These are phyloP conservation scores for Acorus gramineus DNA, from an alignment of 106 monocot species.

Conservation along the genomic window DNA sequence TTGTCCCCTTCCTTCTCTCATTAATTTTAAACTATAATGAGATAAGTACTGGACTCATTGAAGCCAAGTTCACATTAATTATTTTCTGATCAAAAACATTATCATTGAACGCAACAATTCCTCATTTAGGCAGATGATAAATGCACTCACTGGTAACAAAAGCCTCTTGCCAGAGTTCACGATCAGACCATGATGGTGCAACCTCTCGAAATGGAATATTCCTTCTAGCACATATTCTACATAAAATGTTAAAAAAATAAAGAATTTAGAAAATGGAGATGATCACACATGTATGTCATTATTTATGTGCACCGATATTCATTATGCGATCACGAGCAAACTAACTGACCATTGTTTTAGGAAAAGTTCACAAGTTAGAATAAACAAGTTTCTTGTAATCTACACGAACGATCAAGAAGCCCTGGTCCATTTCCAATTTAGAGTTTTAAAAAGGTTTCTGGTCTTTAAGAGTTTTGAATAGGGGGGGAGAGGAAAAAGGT, in stretches of 20 bases:
- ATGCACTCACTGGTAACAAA: conserved; percentile 74
- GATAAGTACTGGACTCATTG: no score
- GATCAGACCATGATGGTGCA: conserved; percentile 81
- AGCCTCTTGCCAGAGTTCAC: conserved; percentile 71
- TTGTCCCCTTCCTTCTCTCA: no score
- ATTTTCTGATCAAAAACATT: no score
- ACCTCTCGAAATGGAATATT: conserved; percentile 56
- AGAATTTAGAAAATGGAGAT: neutral
- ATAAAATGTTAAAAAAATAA: neutral
- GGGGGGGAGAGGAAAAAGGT: no score
- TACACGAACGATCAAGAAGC: neutral
- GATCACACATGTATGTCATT: neutral
- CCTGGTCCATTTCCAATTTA: neutral
- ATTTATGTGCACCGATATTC: neutral
- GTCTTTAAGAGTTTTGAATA: no score
- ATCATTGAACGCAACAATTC: no score
- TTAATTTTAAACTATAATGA: no score
- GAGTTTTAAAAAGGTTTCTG: no score
- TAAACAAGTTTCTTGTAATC: neutral
- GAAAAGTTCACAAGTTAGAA: neutral
- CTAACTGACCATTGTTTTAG: neutral
- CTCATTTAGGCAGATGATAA: no score
- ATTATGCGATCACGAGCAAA: neutral
- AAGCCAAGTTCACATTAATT: no score
- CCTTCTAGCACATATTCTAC: conserved; percentile 51